Evolutionary conservation across 2,329 filamentous ascomycete genomes (phyloP), one percentile per base, ranked within the genome.

Genomic region (Aspergillus hiratsukae): DNA sequence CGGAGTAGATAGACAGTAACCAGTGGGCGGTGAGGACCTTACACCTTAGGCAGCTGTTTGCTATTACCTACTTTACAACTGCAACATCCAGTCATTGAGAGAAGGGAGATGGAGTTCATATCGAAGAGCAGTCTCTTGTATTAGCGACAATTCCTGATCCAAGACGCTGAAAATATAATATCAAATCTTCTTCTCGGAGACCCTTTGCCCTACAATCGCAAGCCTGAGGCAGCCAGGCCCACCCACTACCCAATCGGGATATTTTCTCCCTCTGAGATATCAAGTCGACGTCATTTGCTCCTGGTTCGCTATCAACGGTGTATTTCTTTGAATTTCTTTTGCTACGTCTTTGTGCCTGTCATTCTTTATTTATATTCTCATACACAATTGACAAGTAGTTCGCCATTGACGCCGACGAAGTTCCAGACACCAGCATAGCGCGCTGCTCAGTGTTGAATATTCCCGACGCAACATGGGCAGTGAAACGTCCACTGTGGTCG

Each of bases 391-490:
- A 37, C 6, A 17, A 37, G 31, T 17, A 35, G 31, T 37, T 37
- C 14, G 62, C 49, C 49, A 66, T 68, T 50, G 66, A 61, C 46
- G 59, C 31, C 64, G 62, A 49, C 63, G 58, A 56, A 65, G 55
- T 65, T 57, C 54, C 23, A 56, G 57, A 51, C 62, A 65, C 58
- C 64, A 64, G 21, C 54, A 61, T 27, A 51, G 56, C 54, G 56
- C n/a, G n/a, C n/a, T n/a, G 57, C 59, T 55, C 53, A 59, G 52
- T 43, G 49, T 52, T 48, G 55, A 55, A 54, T 62, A 60, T 51
- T 53, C 54, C 51, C 57, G 57, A 54, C 60, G 58, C 67, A 68
- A 54, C 53, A 97, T 97, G 93, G 92, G 92, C 57, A 91, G 96
- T 73, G 90, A 96, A 70, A 81, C 86, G 62, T 95, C 90, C 25